These are phyloP conservation scores for Penicillium sp. DNA, from an alignment of 2,329 filamentous ascomycete genomes.

Conservation along the genomic window DNA sequence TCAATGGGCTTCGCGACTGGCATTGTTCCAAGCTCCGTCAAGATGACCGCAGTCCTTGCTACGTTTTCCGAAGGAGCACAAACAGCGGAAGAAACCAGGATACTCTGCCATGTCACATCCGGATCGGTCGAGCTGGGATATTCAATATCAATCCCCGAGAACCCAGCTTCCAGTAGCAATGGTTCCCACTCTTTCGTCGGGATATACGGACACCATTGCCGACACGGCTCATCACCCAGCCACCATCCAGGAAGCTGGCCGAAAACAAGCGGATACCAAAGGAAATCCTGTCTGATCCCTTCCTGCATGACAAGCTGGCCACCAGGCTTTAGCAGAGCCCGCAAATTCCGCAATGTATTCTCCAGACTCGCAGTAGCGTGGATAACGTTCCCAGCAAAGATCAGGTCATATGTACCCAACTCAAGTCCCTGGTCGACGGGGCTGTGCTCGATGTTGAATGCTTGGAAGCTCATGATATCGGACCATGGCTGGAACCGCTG, in stretches of 20 bases:
- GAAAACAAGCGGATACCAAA: slow-evolving; percentile 24
- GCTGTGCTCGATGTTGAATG: slow-evolving; percentile 30
- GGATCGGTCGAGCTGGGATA: slow-evolving; percentile 17
- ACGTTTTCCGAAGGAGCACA: background rate
- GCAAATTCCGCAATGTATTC: slow-evolving; percentile 11
- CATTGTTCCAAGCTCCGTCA: background rate
- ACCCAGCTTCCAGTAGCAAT: slow-evolving; percentile 14
- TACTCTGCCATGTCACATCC: slow-evolving; percentile 23
- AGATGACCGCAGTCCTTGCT: slow-evolving; percentile 4
- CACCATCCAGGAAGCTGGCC: slow-evolving; percentile 24
- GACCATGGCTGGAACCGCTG: slow-evolving; percentile 23
- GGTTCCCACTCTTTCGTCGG: slow-evolving; percentile 17
- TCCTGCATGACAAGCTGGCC: slow-evolving; percentile 25
- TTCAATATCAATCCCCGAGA: slow-evolving; percentile 21
- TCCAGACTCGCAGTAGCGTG: slow-evolving; percentile 29
- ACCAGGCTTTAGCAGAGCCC: slow-evolving; percentile 19
- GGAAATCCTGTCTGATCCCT: slow-evolving; percentile 22
- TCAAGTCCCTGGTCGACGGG: slow-evolving; percentile 31
- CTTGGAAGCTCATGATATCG: slow-evolving; percentile 28
- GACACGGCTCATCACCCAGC: slow-evolving; percentile 21
- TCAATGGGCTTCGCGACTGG: background rate
- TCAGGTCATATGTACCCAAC: slow-evolving; percentile 30
- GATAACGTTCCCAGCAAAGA: slow-evolving; percentile 35
- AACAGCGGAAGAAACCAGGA: slow-evolving; percentile 19
- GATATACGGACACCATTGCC: slow-evolving; percentile 23